Percentiles rank a stretch among this genome's conserved stretches.
Conservation (phyloP, 2,329 filamentous ascomycete species). For the Chaetomium sp. region DNA sequence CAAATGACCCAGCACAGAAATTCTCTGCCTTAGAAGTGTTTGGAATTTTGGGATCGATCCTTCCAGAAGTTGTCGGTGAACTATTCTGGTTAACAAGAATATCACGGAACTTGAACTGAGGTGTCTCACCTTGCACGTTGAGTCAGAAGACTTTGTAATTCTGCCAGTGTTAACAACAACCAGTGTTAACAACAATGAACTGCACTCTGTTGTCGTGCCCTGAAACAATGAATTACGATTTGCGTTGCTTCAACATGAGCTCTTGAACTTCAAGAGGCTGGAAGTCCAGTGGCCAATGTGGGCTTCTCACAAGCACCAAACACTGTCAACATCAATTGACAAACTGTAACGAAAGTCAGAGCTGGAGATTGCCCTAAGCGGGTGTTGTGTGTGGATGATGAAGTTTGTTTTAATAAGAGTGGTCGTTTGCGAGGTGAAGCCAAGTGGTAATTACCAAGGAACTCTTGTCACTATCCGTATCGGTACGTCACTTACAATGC, state of each 20-base stretch:
- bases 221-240: neutral
- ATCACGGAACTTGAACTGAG: neutral
- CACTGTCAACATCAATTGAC: neutral
- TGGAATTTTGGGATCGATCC: neutral
- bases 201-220: neutral
- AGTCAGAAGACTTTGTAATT: neutral
- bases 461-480: neutral
- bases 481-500: neutral
- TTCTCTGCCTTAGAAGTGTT: neutral
- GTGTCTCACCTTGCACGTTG: neutral
- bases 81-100: neutral
- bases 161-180: neutral
- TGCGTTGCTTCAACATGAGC: neutral
- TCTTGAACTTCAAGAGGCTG: neutral
- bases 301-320: neutral
- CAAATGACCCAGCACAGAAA: neutral
- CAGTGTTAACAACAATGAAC: neutral
- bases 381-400: neutral
- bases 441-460: neutral
- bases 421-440: neutral
- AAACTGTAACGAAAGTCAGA: neutral
- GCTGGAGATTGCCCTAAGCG: neutral
- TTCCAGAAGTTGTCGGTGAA: neutral
- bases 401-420: too few relatives aligned
- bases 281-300: neutral